Evolutionary conservation across 2,329 filamentous ascomycete species (phyloP).

Genomic region (Ophiostoma montium): DNA sequence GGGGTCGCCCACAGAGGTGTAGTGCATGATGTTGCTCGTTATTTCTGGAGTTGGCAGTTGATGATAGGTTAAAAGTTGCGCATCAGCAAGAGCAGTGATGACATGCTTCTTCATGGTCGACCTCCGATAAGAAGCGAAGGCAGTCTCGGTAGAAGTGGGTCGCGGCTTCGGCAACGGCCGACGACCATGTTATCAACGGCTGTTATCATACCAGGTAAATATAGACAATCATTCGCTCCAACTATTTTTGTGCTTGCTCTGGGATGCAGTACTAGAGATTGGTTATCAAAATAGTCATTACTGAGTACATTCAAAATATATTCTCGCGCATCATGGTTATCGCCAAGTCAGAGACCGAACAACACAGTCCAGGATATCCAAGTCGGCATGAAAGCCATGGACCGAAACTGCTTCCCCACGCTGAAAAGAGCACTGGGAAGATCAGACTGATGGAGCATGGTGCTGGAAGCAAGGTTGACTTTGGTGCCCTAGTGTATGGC

Average conservation of each 20-base stretch:
- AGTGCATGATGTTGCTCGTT: conserved; percentile 4
- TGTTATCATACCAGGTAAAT: too few relatives aligned
- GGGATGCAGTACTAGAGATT: too few relatives aligned
- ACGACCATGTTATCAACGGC: too few relatives aligned
- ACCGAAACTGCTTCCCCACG: conserved; percentile 13
- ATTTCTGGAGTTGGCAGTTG: neutral
- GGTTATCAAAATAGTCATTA: too few relatives aligned
- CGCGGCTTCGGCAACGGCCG: too few relatives aligned
- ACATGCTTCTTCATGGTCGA: too few relatives aligned
- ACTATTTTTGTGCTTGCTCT: too few relatives aligned
- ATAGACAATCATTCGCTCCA: too few relatives aligned
- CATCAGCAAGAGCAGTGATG: too few relatives aligned
- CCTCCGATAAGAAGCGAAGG: too few relatives aligned
- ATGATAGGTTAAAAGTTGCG: neutral
- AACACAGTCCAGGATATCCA: neutral
- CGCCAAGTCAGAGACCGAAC: neutral
- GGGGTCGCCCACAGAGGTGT: conserved; percentile 10
- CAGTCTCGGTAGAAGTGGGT: too few relatives aligned
- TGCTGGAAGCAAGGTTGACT: conserved; percentile 20
- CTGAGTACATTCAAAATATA: neutral
- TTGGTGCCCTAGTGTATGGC: conserved; percentile 22
- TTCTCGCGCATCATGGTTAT: neutral
- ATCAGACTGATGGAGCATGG: conserved; percentile 17
- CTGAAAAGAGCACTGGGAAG: conserved; percentile 14
- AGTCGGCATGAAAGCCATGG: neutral